Percentiles rank a stretch among this genome's conserved stretches.
These are phyloP conservation scores for Pistacia vera DNA, from an alignment of 345 rosid species.

Conservation along the genomic window DNA sequence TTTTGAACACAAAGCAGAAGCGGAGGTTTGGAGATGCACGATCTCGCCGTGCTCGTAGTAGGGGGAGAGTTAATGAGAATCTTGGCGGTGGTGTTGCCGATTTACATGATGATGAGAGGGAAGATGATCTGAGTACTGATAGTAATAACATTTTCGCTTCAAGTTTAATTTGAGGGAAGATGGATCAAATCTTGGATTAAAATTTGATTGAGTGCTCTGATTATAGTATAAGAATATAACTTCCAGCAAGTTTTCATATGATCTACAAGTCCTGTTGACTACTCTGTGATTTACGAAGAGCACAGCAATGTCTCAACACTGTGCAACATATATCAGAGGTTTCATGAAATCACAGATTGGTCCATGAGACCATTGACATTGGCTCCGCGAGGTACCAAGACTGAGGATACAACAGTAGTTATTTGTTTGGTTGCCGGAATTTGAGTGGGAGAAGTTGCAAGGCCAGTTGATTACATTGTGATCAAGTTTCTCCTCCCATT, in stretches of 20 bases:
- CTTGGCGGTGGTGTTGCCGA: slow-evolving; percentile 3
- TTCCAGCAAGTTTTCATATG: neutral
- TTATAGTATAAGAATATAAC: neutral
- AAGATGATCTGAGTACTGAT: slow-evolving; percentile 20
- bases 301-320: neutral
- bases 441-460: slow-evolving; percentile 2
- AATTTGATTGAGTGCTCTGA: neutral
- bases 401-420: neutral
- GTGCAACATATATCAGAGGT: neutral
- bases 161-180: neutral
- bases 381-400: too few species aligned
- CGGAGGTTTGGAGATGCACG: slow-evolving; percentile 31
- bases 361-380: neutral
- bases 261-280: neutral
- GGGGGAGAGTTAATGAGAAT: slow-evolving; percentile 20
- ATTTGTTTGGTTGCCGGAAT: slow-evolving; percentile 3
- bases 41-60: slow-evolving; percentile 26
- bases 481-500: neutral
- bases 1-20: slow-evolving; percentile 38
- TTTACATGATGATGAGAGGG: slow-evolving; percentile 26
- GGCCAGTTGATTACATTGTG: slow-evolving; percentile 1
- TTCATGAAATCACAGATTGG: neutral
- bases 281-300: neutral
- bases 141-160: slow-evolving; percentile 7
- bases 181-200: neutral